A percentile compares a stretch with the other conserved stretches of the same genome.
These are phyloP conservation scores for Gracilariopsis chorda DNA, from an alignment of 23 red algal genomes.

Conservation along the genomic window DNA sequence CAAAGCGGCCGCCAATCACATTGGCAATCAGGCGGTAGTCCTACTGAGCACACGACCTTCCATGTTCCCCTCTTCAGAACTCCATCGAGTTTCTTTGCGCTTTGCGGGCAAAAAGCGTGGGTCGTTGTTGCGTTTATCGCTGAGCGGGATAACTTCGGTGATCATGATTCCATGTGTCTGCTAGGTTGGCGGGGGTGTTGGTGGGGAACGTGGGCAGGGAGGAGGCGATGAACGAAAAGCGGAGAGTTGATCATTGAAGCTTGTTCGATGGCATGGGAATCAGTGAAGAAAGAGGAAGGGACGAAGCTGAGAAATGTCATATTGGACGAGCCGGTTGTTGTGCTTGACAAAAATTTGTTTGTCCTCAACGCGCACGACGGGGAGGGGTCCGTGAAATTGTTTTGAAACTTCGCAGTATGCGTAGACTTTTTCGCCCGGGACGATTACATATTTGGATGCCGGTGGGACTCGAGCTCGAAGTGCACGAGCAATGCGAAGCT, in stretches of 20 bases:
- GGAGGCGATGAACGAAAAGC: background rate
- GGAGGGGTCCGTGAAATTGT: background rate
- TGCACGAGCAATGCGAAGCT: background rate
- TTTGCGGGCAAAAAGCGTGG: background rate
- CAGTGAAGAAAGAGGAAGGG: conserved; percentile 10
- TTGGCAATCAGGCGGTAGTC: conserved; percentile 6
- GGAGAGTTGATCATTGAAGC: background rate
- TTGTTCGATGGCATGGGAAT: background rate
- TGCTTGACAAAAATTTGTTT: background rate
- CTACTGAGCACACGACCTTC: conserved; percentile 7
- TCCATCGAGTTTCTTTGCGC: conserved; percentile 12
- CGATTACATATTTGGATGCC: background rate
- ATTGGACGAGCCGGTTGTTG: conserved; percentile 7
- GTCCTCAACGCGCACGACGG: background rate
- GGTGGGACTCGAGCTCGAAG: background rate
- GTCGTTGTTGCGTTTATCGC: background rate
- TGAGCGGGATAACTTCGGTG: background rate
- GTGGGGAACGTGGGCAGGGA: background rate
- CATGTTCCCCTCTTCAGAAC: background rate
- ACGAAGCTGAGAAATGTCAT: background rate
- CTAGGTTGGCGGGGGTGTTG: background rate
- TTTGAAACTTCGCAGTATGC: conserved; percentile 1
- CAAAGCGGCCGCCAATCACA: conserved; percentile 23
- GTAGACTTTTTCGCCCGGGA: background rate
- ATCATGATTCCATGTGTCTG: background rate